Evolutionary conservation across 345 rosid genomes (phyloP).

Genomic region (Hibiscus trionum): DNA sequence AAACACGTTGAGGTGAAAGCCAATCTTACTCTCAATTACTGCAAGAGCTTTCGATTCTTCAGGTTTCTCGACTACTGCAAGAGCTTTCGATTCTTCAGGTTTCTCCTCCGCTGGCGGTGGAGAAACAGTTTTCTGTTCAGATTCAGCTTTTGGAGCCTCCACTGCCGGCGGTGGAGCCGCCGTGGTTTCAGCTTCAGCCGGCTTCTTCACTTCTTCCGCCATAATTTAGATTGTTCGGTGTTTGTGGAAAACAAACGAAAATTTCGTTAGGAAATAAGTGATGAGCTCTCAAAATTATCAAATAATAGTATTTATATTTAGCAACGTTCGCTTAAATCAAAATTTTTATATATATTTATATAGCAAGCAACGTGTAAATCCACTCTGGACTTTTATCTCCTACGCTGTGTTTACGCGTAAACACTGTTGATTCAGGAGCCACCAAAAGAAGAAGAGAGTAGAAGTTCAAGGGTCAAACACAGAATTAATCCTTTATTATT

Average conservation of each 20-base stretch:
- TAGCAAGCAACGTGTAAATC: not conserved
- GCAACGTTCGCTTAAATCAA: slow-evolving; percentile 13
- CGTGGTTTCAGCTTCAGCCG: slow-evolving; percentile 24
- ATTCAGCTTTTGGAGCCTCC: slow-evolving; percentile 21
- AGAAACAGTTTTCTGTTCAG: slow-evolving; percentile 24
- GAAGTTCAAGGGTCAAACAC: too few species aligned
- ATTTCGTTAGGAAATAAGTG: not conserved
- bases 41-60: not conserved
- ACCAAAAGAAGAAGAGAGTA: too few species aligned
- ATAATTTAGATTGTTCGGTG: slow-evolving; percentile 14
- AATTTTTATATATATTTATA: not conserved
- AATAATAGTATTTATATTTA: not conserved
- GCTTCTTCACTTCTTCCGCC: slow-evolving; percentile 49
- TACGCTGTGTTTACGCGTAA: slow-evolving; percentile 1
- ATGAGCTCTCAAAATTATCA: not conserved
- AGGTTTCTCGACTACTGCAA: slow-evolving; percentile 8
- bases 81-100: not conserved
- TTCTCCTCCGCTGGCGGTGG: slow-evolving; percentile 19
- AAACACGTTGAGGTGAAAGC: not conserved
- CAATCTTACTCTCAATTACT: slow-evolving; percentile 44
- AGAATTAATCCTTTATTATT: not conserved
- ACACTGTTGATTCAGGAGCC: slow-evolving; percentile 12
- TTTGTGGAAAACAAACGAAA: not conserved
- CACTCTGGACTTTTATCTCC: not conserved
- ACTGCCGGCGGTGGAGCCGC: slow-evolving; percentile 13